Evolutionary conservation across 2,329 filamentous ascomycete genomes (phyloP).

Genomic region (Myriosclerotinia scirpicola): DNA sequence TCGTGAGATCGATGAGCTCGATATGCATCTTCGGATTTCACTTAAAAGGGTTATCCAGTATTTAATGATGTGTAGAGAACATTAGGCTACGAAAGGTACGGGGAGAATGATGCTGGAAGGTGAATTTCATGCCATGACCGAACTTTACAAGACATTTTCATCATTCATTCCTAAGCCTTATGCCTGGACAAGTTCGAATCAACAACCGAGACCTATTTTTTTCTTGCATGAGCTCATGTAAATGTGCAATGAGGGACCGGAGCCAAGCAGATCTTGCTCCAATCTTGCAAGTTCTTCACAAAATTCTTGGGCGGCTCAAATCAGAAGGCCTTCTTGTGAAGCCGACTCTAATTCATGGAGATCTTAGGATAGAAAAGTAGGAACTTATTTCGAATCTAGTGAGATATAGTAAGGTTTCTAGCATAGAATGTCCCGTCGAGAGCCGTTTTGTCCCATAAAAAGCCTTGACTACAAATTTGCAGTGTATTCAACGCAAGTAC

Average conservation of each 20-base stretch:
- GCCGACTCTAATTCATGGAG: slow-evolving; percentile 32
- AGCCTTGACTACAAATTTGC: neutral
- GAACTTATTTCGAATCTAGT: neutral
- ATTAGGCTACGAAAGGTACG: slow-evolving; percentile 37
- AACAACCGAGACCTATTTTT: slow-evolving; percentile 37
- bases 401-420: neutral
- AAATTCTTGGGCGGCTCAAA: slow-evolving; percentile 26
- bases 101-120: slow-evolving; percentile 30
- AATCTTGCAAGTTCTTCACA: slow-evolving; percentile 32
- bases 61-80: slow-evolving; percentile 16
- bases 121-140: slow-evolving; percentile 46
- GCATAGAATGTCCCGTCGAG: neutral
- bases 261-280: slow-evolving; percentile 30
- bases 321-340: slow-evolving; percentile 30
- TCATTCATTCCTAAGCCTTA: slow-evolving; percentile 25
- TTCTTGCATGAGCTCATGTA: slow-evolving; percentile 37
- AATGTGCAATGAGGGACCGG: slow-evolving; percentile 30
- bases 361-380: slow-evolving; percentile 30
- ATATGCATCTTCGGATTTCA: neutral
- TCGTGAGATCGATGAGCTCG: slow-evolving; percentile 25
- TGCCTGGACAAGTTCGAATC: slow-evolving; percentile 24
- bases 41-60: neutral
- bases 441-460: too few species aligned
- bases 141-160: slow-evolving; percentile 27
- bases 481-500: slow-evolving; percentile 28